Evolutionary conservation across 768 basidiomycete species (phyloP), one percentile per base, ranked within the genome.

Genomic region (Leucogyrophana mollusca): DNA sequence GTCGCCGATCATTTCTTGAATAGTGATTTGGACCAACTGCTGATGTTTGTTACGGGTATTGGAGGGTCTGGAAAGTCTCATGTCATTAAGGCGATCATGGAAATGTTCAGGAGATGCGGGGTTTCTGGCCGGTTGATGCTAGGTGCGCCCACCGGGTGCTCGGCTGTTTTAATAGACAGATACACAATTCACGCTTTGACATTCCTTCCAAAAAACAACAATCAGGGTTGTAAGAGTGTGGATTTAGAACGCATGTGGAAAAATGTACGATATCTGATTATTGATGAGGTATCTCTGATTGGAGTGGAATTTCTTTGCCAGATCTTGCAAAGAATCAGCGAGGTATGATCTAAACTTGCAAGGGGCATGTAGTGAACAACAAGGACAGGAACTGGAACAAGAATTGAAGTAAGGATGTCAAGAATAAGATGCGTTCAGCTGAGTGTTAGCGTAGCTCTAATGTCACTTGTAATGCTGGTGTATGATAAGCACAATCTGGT

Each of bases 61-160:
- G 65, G 63, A 0, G 65, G 65, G 10, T 65, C 66, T 0, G 62
- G 66, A 0, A 68, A 66, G 46, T 62, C 57, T 0, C 58, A 65
- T 43, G 50, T 66, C 2, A 54, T 67, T 1, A 47, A 53, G 8
- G 43, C 59, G 0, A 48, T 68, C 4, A 43, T 54, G 0, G 4
- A 9, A 1, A 38, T 67, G 1, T 61, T 65, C 18, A 33, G 30
- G 3, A 20, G 20, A 3, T 27, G 49, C 18, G 37, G 42, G 0
- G 25, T 47, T 3, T 10, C 32, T 2, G 20, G 51, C 3, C 43
- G 54, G 13, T 32, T 65, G 4, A 21, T 53, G 1, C 41, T 57
- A 1, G 44, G 54, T 4, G 64, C 65, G 11, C 58, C 57, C 13
- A 67, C 67, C 2, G 66, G 67, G 0, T 58, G 53, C 13, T 59